These are phyloP conservation scores for Sanguinoderma infundibulare DNA, from an alignment of 1,284 basidiomycete species.

Conservation along the genomic window DNA sequence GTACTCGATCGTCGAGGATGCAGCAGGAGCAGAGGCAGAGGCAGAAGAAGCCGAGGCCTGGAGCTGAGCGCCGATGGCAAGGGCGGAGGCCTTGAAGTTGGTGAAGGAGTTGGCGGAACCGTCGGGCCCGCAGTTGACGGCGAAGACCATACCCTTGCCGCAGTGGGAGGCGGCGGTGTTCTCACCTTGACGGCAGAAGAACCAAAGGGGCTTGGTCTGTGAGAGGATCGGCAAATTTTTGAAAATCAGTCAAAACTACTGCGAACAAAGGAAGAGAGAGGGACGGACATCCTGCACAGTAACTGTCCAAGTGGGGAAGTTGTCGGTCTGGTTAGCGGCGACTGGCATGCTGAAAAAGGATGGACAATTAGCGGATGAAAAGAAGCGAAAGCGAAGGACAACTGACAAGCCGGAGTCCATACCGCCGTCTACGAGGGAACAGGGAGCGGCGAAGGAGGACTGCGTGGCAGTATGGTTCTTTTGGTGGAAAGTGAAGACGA, in stretches of 20 bases:
- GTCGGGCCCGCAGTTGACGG: conserved; percentile 60
- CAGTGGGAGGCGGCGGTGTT: conserved; percentile 52
- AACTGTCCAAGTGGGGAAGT: conserved; percentile 41
- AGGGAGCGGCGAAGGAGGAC: conserved; percentile 58
- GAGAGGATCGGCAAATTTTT: not conserved
- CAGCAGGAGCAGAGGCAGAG: conserved; percentile 33
- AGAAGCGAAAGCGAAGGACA: not conserved
- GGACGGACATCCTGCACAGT: conserved; percentile 41
- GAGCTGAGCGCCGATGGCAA: conserved; percentile 52
- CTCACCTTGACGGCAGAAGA: conserved; percentile 45
- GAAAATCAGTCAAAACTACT: not conserved
- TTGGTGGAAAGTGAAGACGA: conserved; percentile 59
- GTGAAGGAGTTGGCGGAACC: conserved; percentile 58
- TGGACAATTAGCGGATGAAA: not conserved
- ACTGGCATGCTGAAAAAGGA: conserved; percentile 51
- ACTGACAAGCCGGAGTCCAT: conserved; percentile 65
- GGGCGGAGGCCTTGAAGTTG: conserved; percentile 57
- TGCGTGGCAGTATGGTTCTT: conserved; percentile 64
- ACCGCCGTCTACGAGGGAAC: conserved; percentile 51
- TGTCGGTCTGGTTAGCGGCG: conserved; percentile 41
- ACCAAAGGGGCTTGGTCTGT: conserved; percentile 47
- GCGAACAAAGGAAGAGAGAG: not conserved
- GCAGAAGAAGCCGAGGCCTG: conserved; percentile 42
- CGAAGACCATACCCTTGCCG: conserved; percentile 66
- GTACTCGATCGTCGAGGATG: conserved; percentile 1